Evolutionary conservation across 2,329 filamentous ascomycete genomes (phyloP).

Genomic region (Cytospora chrysosperma): DNA sequence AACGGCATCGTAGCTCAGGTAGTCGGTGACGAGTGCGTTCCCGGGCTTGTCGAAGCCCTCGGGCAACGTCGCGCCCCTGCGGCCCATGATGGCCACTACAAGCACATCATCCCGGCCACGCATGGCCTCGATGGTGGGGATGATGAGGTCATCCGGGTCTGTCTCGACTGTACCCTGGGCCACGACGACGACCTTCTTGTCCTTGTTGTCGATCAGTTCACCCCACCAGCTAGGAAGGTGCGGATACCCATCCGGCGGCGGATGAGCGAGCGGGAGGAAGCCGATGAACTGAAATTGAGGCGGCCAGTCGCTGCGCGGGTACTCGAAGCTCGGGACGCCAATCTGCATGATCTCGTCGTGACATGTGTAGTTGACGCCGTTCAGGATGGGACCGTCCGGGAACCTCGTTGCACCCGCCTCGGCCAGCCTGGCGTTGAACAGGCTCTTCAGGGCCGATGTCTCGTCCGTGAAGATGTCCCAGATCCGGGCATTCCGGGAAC

Average conservation of each 20-base stretch:
- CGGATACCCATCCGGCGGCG: constrained; percentile 22
- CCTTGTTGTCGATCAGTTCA: constrained; percentile 28
- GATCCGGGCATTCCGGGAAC: constrained; percentile 27
- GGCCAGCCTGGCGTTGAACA: constrained; percentile 31
- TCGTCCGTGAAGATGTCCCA: constrained; percentile 35
- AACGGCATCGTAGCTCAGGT: constrained; percentile 40
- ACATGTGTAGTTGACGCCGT: constrained; percentile 37
- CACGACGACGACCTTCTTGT: constrained; percentile 38
- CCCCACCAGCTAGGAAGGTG: constrained; percentile 36
- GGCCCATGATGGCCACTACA: constrained; percentile 38
- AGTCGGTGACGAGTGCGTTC: constrained; percentile 38
- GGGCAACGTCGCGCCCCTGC: constrained; percentile 33
- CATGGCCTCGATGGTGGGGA: constrained; percentile 39
- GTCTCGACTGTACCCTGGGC: constrained; percentile 42
- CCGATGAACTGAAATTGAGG: constrained; percentile 36
- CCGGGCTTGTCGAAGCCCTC: constrained; percentile 25
- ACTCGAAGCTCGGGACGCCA: constrained; percentile 39
- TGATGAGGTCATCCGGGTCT: constrained; percentile 38
- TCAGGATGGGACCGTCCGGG: constrained; percentile 30
- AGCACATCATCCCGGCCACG: constrained; percentile 30
- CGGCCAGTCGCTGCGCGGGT: constrained; percentile 39
- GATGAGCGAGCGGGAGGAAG: constrained; percentile 30
- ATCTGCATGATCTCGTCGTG: constrained; percentile 38
- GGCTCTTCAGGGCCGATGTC: constrained; percentile 28
- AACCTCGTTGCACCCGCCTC: constrained; percentile 31